Conservation (phyloP, 2,329 filamentous ascomycete genomes). For the Chaetomiaceae sp. region DNA sequence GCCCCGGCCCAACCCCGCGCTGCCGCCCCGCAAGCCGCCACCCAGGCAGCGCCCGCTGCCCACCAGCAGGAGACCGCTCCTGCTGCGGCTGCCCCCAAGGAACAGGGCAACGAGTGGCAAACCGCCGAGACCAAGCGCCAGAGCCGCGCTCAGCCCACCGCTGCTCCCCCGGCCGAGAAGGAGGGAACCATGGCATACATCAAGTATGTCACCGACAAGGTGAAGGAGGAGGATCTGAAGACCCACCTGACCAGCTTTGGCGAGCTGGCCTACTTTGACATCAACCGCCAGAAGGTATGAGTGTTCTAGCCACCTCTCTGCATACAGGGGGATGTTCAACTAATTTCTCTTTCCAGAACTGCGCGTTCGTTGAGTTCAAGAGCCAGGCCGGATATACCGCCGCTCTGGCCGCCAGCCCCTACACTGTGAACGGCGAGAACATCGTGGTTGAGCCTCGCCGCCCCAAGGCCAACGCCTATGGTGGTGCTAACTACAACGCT, state of each 20-base stretch:
- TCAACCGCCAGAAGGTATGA: slow-evolving; percentile 76
- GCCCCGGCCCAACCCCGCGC: slow-evolving; percentile 48
- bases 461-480: slow-evolving; percentile 65
- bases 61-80: slow-evolving; percentile 35
- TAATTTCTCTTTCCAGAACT: slow-evolving; percentile 63
- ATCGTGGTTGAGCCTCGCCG: slow-evolving; percentile 88
- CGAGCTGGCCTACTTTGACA: slow-evolving; percentile 66
- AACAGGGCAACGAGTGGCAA: slow-evolving; percentile 72
- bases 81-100: slow-evolving; percentile 38
- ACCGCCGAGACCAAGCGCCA: slow-evolving; percentile 85
- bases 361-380: slow-evolving; percentile 92
- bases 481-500: slow-evolving; percentile 61
- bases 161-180: slow-evolving; percentile 58
- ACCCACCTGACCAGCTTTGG: slow-evolving; percentile 67
- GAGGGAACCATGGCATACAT: slow-evolving; percentile 82
- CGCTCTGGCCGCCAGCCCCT: slow-evolving; percentile 78
- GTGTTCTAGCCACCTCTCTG: no score
- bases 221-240: slow-evolving; percentile 69
- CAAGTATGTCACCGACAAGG: slow-evolving; percentile 90
- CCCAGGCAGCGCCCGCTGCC: slow-evolving; percentile 36
- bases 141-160: slow-evolving; percentile 64
- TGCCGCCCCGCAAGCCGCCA: slow-evolving; percentile 47
- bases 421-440: slow-evolving; percentile 74
- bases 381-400: slow-evolving; percentile 75
- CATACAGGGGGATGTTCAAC: background rate